Evolutionary conservation across 345 rosid species (phyloP).

Genomic region (Anastatica hierochuntica): DNA sequence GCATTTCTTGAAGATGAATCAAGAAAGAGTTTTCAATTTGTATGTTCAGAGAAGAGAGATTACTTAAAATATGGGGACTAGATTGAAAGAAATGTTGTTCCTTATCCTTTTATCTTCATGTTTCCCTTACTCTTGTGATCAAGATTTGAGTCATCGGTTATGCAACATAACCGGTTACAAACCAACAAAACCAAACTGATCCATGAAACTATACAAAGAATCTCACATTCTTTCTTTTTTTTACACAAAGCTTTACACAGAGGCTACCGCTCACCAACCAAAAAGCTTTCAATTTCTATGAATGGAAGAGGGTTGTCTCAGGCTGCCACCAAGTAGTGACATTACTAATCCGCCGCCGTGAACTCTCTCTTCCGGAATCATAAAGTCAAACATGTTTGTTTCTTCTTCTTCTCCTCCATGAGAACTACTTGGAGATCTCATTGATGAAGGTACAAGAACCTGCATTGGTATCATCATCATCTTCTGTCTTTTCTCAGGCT

Average conservation of each 20-base stretch:
- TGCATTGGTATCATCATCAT: slow-evolving; percentile 54
- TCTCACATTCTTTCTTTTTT: no score
- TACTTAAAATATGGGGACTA: slow-evolving; percentile 24
- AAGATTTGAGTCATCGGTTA: neutral
- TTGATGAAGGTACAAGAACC: slow-evolving; percentile 80
- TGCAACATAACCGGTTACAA: no score
- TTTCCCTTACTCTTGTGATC: no score
- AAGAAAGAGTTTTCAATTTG: slow-evolving; percentile 4
- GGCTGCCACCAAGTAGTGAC: slow-evolving; percentile 82
- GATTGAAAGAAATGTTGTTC: slow-evolving; percentile 34
- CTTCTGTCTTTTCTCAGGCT: slow-evolving; percentile 25
- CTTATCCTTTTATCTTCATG: no score
- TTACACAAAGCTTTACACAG: no score
- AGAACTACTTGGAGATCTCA: slow-evolving; percentile 57
- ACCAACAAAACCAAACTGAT: no score
- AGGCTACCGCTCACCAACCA: no score
- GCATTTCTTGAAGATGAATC: no score
- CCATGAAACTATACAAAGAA: no score
- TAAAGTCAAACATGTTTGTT: slow-evolving; percentile 29
- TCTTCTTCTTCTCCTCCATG: slow-evolving; percentile 11
- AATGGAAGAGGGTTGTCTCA: no score
- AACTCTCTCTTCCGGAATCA: slow-evolving; percentile 86
- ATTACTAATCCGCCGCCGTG: slow-evolving; percentile 72
- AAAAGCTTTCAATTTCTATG: no score
- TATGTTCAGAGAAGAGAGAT: slow-evolving; percentile 23